Evolutionary conservation across 2,329 filamentous ascomycete species (phyloP), one percentile per base, ranked within the genome.

Genomic region (Falciphora oryzae): DNA sequence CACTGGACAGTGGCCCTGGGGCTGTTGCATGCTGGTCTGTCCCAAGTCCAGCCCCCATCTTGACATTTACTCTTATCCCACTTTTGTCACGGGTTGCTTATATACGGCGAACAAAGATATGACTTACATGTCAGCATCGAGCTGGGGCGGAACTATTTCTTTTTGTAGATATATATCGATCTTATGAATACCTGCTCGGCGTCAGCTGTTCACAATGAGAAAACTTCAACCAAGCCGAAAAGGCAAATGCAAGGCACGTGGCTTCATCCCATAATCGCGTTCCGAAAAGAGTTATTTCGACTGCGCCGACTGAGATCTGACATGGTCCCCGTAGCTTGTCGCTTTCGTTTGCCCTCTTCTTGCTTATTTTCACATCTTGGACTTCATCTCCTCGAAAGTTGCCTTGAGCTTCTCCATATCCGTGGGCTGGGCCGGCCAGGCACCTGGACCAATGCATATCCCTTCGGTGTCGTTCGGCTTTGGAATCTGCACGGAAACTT

Each of bases 401-500:
- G 85, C 86, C 83, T 93, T 91, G 71, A 99, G 80, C 74, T 88
- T 85, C 1, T 92, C 91, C 89, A 95, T 96, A 71, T 97, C 89
- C 1, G 85, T 84, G 67, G 81, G 77, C 77, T 91, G 84, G 68
- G 88, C 81, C 27, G 93, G 92, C 95, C 95, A 99, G 44, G 79
- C 76, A 70, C 98, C 83, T 13, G 27, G 4, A 7, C 57, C 28
- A 5, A 70, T 62, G 6, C 84, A 87, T 63, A 99, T 80, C 8
- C 95, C 95, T 75, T 98, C 91, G 50, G 81, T 73, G 71, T 88
- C 81, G 72, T 92, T 96, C 63, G 95, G 94, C 83, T 99, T 99
- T 50, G 95, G 95, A 68, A 99, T 99, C 90, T 92, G 62, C 66
- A 63, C 25, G 69, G 64, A 59, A 65, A n/a, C 44, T 10, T 10